Evolutionary conservation across 1,284 basidiomycete species (phyloP).

Genomic region (Boletellus deceptivus): DNA sequence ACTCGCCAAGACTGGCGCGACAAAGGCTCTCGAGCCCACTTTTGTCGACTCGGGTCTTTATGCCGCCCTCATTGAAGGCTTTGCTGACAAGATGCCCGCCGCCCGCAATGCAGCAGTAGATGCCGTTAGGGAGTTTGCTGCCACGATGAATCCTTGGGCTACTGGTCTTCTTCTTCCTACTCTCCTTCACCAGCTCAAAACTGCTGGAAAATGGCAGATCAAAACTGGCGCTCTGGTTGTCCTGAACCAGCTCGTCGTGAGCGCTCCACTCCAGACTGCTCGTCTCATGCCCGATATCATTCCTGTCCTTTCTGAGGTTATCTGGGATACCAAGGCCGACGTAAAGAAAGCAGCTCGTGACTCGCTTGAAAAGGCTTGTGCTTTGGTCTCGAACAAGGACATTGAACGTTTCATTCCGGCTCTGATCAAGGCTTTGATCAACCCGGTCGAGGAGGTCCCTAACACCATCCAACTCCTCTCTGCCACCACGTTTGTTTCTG

Average conservation of each 20-base stretch:
- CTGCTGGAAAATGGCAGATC: slow-evolving; percentile 98
- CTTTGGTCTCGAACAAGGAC: slow-evolving; percentile 98
- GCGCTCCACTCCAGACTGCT: slow-evolving; percentile 84
- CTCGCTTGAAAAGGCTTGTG: slow-evolving; percentile 90
- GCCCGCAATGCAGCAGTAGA: slow-evolving; percentile 83
- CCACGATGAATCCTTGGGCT: slow-evolving; percentile 91
- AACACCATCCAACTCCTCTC: slow-evolving; percentile 96
- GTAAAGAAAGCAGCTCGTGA: slow-evolving; percentile 99
- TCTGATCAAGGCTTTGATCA: slow-evolving; percentile 95
- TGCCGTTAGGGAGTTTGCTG: slow-evolving; percentile 79
- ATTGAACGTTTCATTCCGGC: slow-evolving; percentile 98
- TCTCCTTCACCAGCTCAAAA: slow-evolving; percentile 92
- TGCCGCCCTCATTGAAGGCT: slow-evolving; percentile 83
- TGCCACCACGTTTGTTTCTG: slow-evolving; percentile 99
- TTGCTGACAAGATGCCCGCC: slow-evolving; percentile 90
- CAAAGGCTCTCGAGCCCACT: slow-evolving; percentile 86
- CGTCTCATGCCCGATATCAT: slow-evolving; percentile 95
- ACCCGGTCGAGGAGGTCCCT: slow-evolving; percentile 99
- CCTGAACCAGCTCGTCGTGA: slow-evolving; percentile 88
- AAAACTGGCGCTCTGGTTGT: slow-evolving; percentile 88
- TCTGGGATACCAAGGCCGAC: slow-evolving; percentile 99
- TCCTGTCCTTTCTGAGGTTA: slow-evolving; percentile 92
- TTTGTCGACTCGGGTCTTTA: slow-evolving; percentile 87
- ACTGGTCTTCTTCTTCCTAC: slow-evolving; percentile 83
- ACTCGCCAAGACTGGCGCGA: slow-evolving; percentile 76